These are phyloP conservation scores for Taphrina deformans DNA, from an alignment of 1,139 yeast species.

Conservation along the genomic window DNA sequence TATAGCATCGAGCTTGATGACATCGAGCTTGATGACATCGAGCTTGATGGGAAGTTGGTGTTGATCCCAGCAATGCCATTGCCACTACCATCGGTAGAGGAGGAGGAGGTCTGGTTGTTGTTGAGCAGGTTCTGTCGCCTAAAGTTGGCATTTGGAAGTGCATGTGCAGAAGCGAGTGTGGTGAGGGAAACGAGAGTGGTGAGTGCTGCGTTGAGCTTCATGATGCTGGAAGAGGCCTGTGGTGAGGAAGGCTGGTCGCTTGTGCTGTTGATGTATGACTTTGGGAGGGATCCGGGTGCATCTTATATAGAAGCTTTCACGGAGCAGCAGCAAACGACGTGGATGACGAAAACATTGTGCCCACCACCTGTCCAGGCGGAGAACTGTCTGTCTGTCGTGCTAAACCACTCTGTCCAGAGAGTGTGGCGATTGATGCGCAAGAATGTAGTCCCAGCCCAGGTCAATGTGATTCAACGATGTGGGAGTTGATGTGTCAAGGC, in stretches of 20 bases:
- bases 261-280: neutral
- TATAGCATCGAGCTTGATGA: neutral
- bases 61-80: neutral
- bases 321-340: neutral
- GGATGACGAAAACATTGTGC: neutral
- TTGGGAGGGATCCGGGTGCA: neutral
- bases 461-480: neutral
- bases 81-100: neutral
- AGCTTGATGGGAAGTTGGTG: neutral
- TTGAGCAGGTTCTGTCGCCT: slow-evolving; percentile 12
- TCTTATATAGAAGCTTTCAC: neutral
- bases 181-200: slow-evolving; percentile 32
- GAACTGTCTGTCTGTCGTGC: neutral
- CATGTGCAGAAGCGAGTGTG: slow-evolving; percentile 11
- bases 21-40: neutral
- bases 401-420: neutral
- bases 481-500: neutral
- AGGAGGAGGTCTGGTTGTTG: neutral
- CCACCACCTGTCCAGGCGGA: neutral
- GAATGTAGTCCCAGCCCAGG: neutral
- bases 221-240: neutral
- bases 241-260: neutral
- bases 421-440: slow-evolving; percentile 6
- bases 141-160: slow-evolving; percentile 1
- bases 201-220: slow-evolving; percentile 25